Evolutionary conservation across 495 filamentous ascomycete genomes (phyloP).

Genomic region (Penicillium nucicola): DNA sequence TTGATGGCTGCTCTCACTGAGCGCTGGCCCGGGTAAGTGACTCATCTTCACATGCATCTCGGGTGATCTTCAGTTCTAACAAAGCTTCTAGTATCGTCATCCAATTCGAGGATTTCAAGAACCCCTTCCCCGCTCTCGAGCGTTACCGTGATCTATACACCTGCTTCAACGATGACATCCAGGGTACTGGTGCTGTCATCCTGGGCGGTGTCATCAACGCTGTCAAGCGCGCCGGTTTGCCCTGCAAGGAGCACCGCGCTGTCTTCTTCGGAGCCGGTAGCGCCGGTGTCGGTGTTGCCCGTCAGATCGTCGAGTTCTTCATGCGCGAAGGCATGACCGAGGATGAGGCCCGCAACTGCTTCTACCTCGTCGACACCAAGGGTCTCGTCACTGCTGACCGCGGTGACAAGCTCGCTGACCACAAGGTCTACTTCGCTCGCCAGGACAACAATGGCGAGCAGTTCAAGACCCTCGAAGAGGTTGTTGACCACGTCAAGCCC

Average conservation of each 20-base stretch:
- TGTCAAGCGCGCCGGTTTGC: conserved; percentile 81
- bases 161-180: conserved; percentile 98
- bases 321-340: conserved; percentile 91
- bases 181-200: conserved; percentile 95
- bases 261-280: conserved; percentile 96
- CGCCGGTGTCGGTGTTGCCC: conserved; percentile 94
- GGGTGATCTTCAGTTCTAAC: conserved; percentile 23
- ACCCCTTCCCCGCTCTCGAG: conserved; percentile 90
- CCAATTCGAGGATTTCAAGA: conserved; percentile 99
- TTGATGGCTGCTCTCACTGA: conserved; percentile 90
- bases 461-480: conserved; percentile 83
- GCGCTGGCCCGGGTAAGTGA: conserved; percentile 71
- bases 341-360: conserved; percentile 82
- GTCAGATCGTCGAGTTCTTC: conserved; percentile 95
- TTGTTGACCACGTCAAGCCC: conserved; percentile 90
- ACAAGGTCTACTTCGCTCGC: conserved; percentile 97
- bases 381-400: conserved; percentile 92
- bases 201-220: conserved; percentile 93
- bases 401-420: conserved; percentile 88
- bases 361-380: conserved; percentile 97
- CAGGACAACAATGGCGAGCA: conserved; percentile 89
- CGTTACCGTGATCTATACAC: conserved; percentile 83
- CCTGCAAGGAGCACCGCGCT: conserved; percentile 84
- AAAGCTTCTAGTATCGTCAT: conserved; percentile 70
- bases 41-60: conserved; percentile 12